These are phyloP conservation scores for Pleurotus cornucopiae DNA, from an alignment of 768 basidiomycete species.

Conservation along the genomic window DNA sequence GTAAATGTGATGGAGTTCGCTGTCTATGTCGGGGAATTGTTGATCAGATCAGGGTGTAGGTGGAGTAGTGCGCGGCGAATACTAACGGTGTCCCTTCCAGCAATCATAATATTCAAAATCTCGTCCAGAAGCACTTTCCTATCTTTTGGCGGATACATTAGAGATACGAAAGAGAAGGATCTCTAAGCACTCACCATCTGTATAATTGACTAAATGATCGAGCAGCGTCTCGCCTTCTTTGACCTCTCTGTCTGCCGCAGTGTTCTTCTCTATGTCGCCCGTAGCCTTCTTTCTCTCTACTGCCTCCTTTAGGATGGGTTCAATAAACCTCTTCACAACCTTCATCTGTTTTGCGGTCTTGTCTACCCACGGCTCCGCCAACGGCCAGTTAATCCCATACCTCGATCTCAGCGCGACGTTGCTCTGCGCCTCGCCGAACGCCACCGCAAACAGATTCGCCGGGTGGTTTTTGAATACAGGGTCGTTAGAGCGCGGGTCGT, in stretches of 20 bases:
- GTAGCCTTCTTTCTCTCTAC: conserved; percentile 30
- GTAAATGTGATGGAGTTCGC: conserved; percentile 24
- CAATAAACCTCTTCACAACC: conserved; percentile 45
- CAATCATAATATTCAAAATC: conserved; percentile 49
- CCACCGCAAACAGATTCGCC: conserved; percentile 37
- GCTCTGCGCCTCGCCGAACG: conserved; percentile 48
- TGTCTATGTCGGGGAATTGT: conserved; percentile 15
- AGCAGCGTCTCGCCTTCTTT: conserved; percentile 44
- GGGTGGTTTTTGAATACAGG: conserved; percentile 21
- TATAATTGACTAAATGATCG: conserved; percentile 51
- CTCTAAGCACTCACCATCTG: conserved; percentile 34
- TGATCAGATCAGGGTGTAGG: not conserved
- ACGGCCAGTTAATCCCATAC: conserved; percentile 43
- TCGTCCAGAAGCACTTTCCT: conserved; percentile 41
- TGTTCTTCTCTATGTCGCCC: conserved; percentile 19
- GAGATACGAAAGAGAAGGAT: not conserved
- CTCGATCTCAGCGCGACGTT: conserved; percentile 33
- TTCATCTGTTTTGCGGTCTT: conserved; percentile 38
- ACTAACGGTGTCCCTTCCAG: conserved; percentile 52
- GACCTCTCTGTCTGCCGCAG: conserved; percentile 25
- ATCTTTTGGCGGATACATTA: conserved; percentile 19
- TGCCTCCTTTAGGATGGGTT: conserved; percentile 48
- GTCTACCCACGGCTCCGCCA: conserved; percentile 50
- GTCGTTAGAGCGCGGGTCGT: conserved; percentile 18
- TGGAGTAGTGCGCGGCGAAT: not conserved